Evolutionary conservation across 2,329 filamentous ascomycete species (phyloP).

Genomic region (Aureobasidium sp.): DNA sequence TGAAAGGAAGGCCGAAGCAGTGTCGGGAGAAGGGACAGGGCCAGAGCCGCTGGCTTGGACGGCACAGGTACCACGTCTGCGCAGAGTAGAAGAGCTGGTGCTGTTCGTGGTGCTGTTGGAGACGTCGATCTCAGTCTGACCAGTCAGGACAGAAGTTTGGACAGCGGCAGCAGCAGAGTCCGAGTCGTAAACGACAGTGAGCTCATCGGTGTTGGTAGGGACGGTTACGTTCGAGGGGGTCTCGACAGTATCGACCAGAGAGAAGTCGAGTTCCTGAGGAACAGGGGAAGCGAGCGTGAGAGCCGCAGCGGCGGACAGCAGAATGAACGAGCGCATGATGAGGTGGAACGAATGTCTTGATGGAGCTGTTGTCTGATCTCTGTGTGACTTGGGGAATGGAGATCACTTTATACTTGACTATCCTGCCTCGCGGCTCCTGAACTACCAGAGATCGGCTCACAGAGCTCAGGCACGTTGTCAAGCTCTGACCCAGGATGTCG

Average conservation of each 20-base stretch:
- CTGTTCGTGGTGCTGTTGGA: conserved; percentile 11
- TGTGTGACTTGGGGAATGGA: background rate
- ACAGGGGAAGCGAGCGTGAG: conserved; percentile 6
- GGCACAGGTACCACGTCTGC: conserved; percentile 6
- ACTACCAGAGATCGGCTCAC: background rate
- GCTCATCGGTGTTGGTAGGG: conserved; percentile 8
- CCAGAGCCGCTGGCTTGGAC: conserved; percentile 14
- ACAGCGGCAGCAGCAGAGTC: conserved; percentile 11
- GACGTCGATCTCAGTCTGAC: background rate
- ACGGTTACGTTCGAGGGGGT: conserved; percentile 9
- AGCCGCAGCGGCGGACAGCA: conserved; percentile 8
- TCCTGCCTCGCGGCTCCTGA: background rate
- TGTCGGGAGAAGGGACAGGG: conserved; percentile 25
- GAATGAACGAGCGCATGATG: conserved; percentile 9
- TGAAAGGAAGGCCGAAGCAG: conserved; percentile 23
- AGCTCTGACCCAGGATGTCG: conserved; percentile 1
- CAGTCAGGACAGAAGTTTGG: conserved; percentile 2
- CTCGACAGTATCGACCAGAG: conserved; percentile 13
- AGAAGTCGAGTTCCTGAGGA: conserved; percentile 16
- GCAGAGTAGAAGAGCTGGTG: conserved; percentile 1
- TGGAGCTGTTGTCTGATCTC: conserved; percentile 8
- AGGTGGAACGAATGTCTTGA: background rate
- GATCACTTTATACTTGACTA: conserved; percentile 6
- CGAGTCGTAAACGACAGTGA: conserved; percentile 13
- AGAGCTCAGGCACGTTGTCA: background rate